Percentiles rank a stretch among this genome's conserved stretches.
phyloP scores from a whole-genome alignment of 2,329 filamentous ascomycete genomes.

The Orbilia ellipsospora region DNA sequence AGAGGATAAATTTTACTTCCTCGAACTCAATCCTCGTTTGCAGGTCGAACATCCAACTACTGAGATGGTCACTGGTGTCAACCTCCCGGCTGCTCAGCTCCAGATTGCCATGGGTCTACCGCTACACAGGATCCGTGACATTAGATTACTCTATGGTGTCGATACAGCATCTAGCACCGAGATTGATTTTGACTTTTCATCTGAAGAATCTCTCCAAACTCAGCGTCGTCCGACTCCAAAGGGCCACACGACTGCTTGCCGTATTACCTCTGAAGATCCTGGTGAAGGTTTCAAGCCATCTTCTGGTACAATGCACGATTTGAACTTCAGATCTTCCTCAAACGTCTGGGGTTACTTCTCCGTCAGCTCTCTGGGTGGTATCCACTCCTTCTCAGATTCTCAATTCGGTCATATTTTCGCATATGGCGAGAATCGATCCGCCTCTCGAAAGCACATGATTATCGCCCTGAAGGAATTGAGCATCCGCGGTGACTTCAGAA shows the following conservation, averaged over 20 bases:
- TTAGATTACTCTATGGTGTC: constrained; percentile 92
- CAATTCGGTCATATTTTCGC: constrained; percentile 99
- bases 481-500: constrained; percentile 99
- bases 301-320: constrained; percentile 97
- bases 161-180: constrained; percentile 86
- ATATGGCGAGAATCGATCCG: constrained; percentile 95
- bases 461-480: constrained; percentile 97
- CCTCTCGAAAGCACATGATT: constrained; percentile 98
- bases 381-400: constrained; percentile 98
- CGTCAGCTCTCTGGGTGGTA: constrained; percentile 93
- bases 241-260: constrained; percentile 96
- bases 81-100: constrained; percentile 94
- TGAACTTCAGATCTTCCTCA: constrained; percentile 98
- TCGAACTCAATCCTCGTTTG: constrained; percentile 97
- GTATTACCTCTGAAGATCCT: constrained; percentile 98
- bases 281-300: constrained; percentile 99
- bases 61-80: constrained; percentile 98
- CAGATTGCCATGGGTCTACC: constrained; percentile 99
- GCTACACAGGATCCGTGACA: constrained; percentile 93
- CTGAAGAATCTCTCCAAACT: constrained; percentile 80
- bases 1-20: constrained; percentile 99
- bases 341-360: constrained; percentile 99
- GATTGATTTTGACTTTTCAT: constrained; percentile 97
- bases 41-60: constrained; percentile 99
- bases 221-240: constrained; percentile 93